Base-by-base conservation (phyloP, 2,329 filamentous ascomycete species). In the Aureobasidium sp. region DNA sequence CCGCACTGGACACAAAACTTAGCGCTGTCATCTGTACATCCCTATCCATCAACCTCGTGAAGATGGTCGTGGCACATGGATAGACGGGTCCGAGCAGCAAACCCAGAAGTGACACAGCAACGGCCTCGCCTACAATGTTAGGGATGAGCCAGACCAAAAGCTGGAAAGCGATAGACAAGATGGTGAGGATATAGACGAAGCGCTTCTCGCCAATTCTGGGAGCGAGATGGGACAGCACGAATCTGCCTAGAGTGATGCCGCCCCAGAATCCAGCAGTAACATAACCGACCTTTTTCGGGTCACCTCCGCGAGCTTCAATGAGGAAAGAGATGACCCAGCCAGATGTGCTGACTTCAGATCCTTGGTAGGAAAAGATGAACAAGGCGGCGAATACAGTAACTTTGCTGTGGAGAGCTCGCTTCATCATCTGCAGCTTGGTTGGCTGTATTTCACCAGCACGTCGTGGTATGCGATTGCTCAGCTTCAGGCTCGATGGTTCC, bases 241-340 rank as follows among this genome's bases (percentile, higher is more conserved):
- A 90, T 2, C 91, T 84, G 4, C 69, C 70, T 5, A 72, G 48
- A 0, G 70, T 71, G 52, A 72, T 72, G 21, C 86, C 82, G 42
- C 77, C 82, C 82, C 83, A 85, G 70, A 86, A 86, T 6, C 82
- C 82, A 1, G 89, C 80, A 1, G 88, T 91, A 27, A 94, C 88
- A 72, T 94, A 94, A 39, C 91, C 90, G 21, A 94, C 88, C 3
- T 81, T 79, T 0, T 81, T 78, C 7, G 89, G 88, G 67, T 88
- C 80, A 15, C 89, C 90, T 62, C 85, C 77, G 41, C 90, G 86
- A 65, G 85, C 83, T 54, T 82, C 81, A 73, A 94, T 91, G 42
- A 95, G 77, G 76, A 92, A 95, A 2, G 88, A 91, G 64, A 93
- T 91, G 53, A 93, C 87, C 91, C 90, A 95, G 59, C 90, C 90